phyloP scores from a whole-genome alignment of 2,329 filamentous ascomycete genomes.

The Berkeleyomyces basicola region DNA sequence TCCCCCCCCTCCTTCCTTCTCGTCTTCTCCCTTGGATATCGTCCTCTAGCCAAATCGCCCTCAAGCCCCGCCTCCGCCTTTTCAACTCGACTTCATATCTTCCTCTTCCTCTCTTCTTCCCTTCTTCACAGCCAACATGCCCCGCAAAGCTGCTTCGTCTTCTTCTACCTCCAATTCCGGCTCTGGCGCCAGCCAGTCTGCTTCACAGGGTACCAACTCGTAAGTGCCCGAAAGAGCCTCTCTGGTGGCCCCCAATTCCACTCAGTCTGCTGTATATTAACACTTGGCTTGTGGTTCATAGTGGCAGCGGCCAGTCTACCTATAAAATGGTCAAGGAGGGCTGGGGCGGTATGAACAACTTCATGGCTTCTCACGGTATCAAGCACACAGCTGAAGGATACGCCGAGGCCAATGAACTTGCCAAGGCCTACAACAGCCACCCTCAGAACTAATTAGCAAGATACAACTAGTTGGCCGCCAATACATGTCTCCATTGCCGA shows the following conservation, averaged over 20 bases:
- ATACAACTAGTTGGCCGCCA: too few species aligned
- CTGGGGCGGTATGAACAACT: neutral
- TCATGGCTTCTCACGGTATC: neutral
- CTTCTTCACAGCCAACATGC: neutral
- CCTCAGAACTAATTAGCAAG: too few species aligned
- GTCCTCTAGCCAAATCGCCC: too few species aligned
- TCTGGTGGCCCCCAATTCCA: neutral
- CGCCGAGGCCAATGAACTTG: neutral
- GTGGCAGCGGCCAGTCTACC: conserved; percentile 19
- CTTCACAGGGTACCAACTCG: neutral
- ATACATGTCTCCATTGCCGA: too few species aligned
- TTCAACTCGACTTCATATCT: too few species aligned
- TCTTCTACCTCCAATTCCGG: neutral
- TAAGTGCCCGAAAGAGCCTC: neutral
- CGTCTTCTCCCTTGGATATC: too few species aligned
- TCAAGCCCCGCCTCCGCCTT: too few species aligned
- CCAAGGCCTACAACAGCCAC: neutral
- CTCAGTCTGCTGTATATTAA: too few species aligned
- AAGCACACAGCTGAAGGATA: neutral
- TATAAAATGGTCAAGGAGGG: neutral
- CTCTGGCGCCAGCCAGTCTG: neutral
- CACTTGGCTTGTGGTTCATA: neutral
- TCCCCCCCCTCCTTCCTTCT: too few species aligned
- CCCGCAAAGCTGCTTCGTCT: neutral
- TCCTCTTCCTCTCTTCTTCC: neutral